Evolutionary conservation across 169 alveolate genomes (phyloP).

Genomic region (Eimeria sp.): DNA sequence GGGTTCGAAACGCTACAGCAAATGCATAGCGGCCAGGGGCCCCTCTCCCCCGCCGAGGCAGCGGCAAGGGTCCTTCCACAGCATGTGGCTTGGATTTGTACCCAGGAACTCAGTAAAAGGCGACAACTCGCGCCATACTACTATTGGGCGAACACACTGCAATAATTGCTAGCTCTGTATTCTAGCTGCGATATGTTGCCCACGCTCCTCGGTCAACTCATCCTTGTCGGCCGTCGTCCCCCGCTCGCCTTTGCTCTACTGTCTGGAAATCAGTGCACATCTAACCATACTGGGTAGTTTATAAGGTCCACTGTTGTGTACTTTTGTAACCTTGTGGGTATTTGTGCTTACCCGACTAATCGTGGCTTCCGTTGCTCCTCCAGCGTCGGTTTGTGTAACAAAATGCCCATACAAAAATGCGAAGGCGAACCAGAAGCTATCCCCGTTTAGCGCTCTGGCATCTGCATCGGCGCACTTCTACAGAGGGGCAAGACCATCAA

Average conservation of each 20-base stretch:
- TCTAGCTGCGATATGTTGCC: not conserved
- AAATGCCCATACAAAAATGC: not conserved
- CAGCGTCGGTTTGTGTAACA: not conserved
- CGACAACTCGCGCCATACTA: not conserved
- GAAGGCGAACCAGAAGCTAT: not conserved
- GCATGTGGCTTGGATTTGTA: not conserved
- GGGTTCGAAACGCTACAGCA: not conserved
- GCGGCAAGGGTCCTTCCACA: not conserved
- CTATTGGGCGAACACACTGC: not conserved
- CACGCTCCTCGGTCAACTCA: not conserved
- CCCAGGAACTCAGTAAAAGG: not conserved
- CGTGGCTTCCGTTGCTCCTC: not conserved
- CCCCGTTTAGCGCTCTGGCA: not conserved
- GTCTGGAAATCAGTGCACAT: not conserved
- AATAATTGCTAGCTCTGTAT: not conserved
- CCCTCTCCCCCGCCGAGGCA: not conserved
- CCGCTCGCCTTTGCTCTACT: not conserved
- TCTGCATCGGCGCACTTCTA: not conserved
- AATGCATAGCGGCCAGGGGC: not conserved
- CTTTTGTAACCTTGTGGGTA: not conserved
- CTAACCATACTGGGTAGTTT: not conserved
- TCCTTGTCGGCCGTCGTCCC: slow-evolving; percentile 27
- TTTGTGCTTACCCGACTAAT: not conserved
- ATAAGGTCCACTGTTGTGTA: not conserved
- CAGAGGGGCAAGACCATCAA: not conserved